Percentiles rank a stretch among this genome's conserved stretches.
Conservation (phyloP, 371 early-diverging fungal genomes). For the Syncephalastrum sp. region DNA sequence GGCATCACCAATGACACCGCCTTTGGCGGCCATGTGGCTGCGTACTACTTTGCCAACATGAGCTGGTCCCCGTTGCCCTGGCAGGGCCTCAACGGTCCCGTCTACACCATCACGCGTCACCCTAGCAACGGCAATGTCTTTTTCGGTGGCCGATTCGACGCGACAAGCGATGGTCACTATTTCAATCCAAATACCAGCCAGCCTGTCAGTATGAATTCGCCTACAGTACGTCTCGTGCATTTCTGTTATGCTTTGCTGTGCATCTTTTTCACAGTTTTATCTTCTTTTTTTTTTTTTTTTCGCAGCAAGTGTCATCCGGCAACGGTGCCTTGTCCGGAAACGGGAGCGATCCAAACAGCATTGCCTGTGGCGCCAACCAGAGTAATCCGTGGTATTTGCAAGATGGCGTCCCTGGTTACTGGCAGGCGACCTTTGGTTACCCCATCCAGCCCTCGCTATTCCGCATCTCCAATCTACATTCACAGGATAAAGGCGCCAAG, state of each 20-base stretch:
- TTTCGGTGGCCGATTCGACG: constrained; percentile 46
- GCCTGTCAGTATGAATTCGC: constrained; percentile 27
- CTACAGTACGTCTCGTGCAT: constrained; percentile 24
- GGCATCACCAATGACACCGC: constrained; percentile 15
- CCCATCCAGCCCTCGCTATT: constrained; percentile 64
- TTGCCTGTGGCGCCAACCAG: constrained; percentile 26
- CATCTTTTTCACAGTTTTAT: constrained; percentile 3
- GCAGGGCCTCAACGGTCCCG: constrained; percentile 49
- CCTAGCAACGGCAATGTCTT: constrained; percentile 22
- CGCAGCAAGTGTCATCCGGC: constrained; percentile 44
- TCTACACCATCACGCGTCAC: constrained; percentile 37
- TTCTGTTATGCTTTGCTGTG: neutral
- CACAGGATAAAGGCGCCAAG: constrained; percentile 58
- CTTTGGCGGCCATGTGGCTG: constrained; percentile 47
- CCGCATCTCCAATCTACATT: constrained; percentile 61
- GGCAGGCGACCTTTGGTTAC: constrained; percentile 60
- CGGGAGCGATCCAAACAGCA: constrained; percentile 28
- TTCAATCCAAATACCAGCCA: constrained; percentile 32
- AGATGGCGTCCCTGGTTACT: constrained; percentile 71
- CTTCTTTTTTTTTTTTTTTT: neutral
- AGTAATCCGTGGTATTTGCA: constrained; percentile 62
- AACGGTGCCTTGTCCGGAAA: constrained; percentile 30
- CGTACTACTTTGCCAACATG: constrained; percentile 36
- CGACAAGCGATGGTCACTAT: constrained; percentile 41
- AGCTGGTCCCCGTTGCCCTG: constrained; percentile 57